Base-by-base conservation (phyloP, 305 asterid species). In the Fraxinus ornus region DNA sequence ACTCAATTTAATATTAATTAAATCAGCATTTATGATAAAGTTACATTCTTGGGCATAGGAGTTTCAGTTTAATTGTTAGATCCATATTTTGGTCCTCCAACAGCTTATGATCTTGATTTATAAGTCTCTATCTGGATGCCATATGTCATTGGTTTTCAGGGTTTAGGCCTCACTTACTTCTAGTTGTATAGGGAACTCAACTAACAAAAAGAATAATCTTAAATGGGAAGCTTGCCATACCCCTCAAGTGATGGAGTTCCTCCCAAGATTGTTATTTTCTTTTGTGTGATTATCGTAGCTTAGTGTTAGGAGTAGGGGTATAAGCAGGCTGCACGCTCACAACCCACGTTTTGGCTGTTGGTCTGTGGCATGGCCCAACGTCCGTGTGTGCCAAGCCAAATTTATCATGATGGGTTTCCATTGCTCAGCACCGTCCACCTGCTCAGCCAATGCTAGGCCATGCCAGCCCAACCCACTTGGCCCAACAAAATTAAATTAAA, bases 61-160 rank as follows among this genome's bases (percentile, higher is more conserved):
- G 39, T 80, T 75, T 60, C 49, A 41, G 64, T 55, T 37, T 35
- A 72, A 62, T 57, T 30, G 15, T 13, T 21, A 26, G 70, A 26
- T 66, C 74, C 74, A 66, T 66, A n/a, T 66, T 66, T 26, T 66
- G 74, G n/a, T 26, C 33, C 49, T 80, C 68, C 70, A 73, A 60
- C 37, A 55, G n/a, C 70, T 60, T 21, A 60, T 60, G 81, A 21
- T 37, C 17, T 47, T 81, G 76, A 49, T 78, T 30, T 78, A 66
- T 79, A 57, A 21, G 62, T 17, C 22, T 9, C n/a, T 75, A 30
- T 22, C 62, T 41, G 44, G 28, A 19, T 19, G 9, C 8, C 26
- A 15, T 44, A 75, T 39, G 60, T 19, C 6, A 37, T 4, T 19
- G 17, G 52, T 19, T 75, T 37, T 36, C 24, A 21, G 66, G 66